Base-by-base conservation (phyloP, 2,329 filamentous ascomycete genomes). In the Zymoseptoria brevis region DNA sequence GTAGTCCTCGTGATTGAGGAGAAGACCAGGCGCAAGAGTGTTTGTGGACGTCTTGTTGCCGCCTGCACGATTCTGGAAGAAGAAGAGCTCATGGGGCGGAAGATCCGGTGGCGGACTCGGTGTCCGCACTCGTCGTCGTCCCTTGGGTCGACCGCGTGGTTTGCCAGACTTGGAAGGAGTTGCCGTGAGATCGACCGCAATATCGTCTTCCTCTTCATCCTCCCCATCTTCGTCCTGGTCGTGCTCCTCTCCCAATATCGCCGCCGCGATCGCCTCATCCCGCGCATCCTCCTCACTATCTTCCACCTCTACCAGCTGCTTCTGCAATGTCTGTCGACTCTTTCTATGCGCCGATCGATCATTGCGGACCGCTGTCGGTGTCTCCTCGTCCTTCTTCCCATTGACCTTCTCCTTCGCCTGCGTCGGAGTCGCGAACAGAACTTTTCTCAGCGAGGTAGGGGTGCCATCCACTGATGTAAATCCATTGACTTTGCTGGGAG, bases 1-100 rank as follows among this genome's bases (percentile, higher is more conserved):
- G 74, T 94, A 99, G 71, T 96, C 90, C 59, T 97, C 92, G 69
- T 96, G 92, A 1, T 89, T 91, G 58, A 97, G 84, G 9, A 96
- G 79, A 3, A 84, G 79, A 35, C 95, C 78, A 4, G 87, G 85
- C 0, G 87, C 81, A 4, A 97, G 79, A 0, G 85, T 96, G 65
- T 94, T 94, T 71, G 89, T 88, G 1, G 92, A 96, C 0, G 93
- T 96, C 74, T 92, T 92, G 51, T 84, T 80, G 3, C 85, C 82
- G 1, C 90, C 91, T 0, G 89, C 86, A 53, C 90, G 87, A 71
- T 96, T 96, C 70, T 97, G 90, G 70, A 87, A 89, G 73, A 99
- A 97, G 77, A 95, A 99, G 65, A 88, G 83, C 73, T 97, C 94
- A 70, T 96, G 90, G 0, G 92, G 81, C 4, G 92, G 89, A 1